Evolutionary conservation across 192 early-diverging fungal genomes (phyloP).

Genomic region (Rhizoclosmatium globosum): DNA sequence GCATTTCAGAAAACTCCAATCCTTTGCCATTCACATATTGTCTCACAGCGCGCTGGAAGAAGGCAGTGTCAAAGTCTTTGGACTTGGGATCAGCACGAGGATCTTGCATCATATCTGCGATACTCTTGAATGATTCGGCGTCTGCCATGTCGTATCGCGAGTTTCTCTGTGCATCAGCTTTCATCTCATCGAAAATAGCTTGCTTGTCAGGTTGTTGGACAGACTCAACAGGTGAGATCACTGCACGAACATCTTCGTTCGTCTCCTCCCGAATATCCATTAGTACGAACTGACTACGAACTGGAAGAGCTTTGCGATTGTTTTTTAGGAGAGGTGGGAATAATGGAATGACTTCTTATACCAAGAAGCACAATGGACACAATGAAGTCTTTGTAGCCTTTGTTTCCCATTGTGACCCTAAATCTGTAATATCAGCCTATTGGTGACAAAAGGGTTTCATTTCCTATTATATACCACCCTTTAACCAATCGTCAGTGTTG

Average conservation of each 20-base stretch:
- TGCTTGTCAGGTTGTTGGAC: slow-evolving; percentile 6
- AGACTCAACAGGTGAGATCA: background rate
- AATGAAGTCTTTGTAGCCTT: no score
- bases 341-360: no score
- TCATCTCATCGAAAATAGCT: slow-evolving; percentile 9
- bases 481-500: no score
- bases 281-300: no score
- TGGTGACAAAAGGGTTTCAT: no score
- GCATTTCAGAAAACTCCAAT: slow-evolving; percentile 36
- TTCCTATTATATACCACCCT: no score
- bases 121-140: background rate
- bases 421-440: no score
- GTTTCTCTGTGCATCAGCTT: background rate
- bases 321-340: no score
- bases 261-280: background rate
- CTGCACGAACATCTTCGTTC: slow-evolving; percentile 1
- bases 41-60: background rate
- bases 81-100: slow-evolving; percentile 25
- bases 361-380: no score
- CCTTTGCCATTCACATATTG: slow-evolving; percentile 7
- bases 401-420: no score
- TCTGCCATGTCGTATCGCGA: slow-evolving; percentile 11
- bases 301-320: no score
- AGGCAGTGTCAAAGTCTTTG: slow-evolving; percentile 16
- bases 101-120: slow-evolving; percentile 19